phyloP scores from a whole-genome alignment of 371 early-diverging fungal genomes.

The Apophysomyces trapeziformis region DNA sequence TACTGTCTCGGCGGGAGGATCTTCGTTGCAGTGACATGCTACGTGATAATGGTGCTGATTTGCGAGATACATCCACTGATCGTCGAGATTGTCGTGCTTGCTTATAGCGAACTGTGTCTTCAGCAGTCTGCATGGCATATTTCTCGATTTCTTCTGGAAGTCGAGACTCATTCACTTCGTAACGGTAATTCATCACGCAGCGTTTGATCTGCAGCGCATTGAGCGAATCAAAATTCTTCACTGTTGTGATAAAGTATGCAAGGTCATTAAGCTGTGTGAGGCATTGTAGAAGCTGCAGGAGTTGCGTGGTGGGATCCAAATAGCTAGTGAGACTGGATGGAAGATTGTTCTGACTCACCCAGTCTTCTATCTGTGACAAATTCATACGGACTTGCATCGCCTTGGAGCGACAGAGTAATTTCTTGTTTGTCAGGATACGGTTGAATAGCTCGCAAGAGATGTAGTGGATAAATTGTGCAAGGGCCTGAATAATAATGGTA shows the following conservation, averaged over 20 bases:
- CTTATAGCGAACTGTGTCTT: conserved; percentile 60
- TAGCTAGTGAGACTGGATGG: conserved; percentile 53
- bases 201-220: conserved; percentile 76
- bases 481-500: conserved; percentile 48
- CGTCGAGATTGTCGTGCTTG: conserved; percentile 51
- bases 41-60: conserved; percentile 15
- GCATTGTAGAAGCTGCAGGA: conserved; percentile 84
- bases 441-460: conserved; percentile 84
- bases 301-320: conserved; percentile 70
- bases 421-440: conserved; percentile 75
- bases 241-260: conserved; percentile 71
- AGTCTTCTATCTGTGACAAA: conserved; percentile 80
- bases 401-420: conserved; percentile 76
- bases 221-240: conserved; percentile 62
- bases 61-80: conserved; percentile 41
- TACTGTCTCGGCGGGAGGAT: conserved; percentile 36
- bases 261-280: conserved; percentile 70
- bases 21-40: conserved; percentile 31
- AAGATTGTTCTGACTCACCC: conserved; percentile 70
- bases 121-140: conserved; percentile 71
- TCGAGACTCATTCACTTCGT: conserved; percentile 80
- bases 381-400: conserved; percentile 89
- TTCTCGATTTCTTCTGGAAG: conserved; percentile 74
- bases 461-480: conserved; percentile 77
- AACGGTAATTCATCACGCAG: conserved; percentile 80